Base-by-base conservation (phyloP, 208 protist species). In the Vickermania ingenoplastis region DNA sequence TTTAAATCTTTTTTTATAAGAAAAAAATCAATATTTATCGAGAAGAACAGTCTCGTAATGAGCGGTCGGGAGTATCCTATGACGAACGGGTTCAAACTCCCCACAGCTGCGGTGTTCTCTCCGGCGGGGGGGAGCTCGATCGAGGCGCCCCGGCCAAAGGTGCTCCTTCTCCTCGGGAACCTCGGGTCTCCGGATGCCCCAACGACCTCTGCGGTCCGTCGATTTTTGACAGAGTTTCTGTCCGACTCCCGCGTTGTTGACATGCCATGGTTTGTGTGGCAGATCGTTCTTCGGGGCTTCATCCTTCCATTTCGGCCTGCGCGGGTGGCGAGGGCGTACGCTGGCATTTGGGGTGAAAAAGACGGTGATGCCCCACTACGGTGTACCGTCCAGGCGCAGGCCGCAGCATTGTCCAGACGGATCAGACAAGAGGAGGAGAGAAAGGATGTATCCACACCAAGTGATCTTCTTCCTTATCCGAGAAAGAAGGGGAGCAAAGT, bases 191-290 rank as follows among this genome's bases (percentile, higher is more conserved):
- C 58, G 11, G 36, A 14, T 5, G 21, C 22, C 30, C 58, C 58
- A 7, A 62, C 58, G 28, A 14, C 58, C 13, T 58, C 21, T 17
- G 30, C 17, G 7, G 45, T 62, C 21, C 58, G 58, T n/a, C 24
- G 21, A 22, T 62, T 59, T 54, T 45, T 62, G n/a, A 7, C 22
- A 11, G 41, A 17, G 58, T 62, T 62, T 54, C 58, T 62, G 25
- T 25, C 11, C 41, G 58, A 62, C n/a, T 27, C 17, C 21, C 58
- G 58, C 13, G 41, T 62, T 4, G 58, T 62, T 30, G 58, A 62
- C 58, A 27, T 62, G 17, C 41, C 58, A 24, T 21, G 58, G 3
- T n/a, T 11, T 5, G 4, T 54, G 5, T 53, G 58, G 22, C 17
- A 17, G 36, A 14, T 45, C 41, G 17, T 62, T 17, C 36, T 62